Evolutionary conservation across 495 filamentous ascomycete genomes (phyloP).

Genomic region (Aspergillus sclerotioniger): DNA sequence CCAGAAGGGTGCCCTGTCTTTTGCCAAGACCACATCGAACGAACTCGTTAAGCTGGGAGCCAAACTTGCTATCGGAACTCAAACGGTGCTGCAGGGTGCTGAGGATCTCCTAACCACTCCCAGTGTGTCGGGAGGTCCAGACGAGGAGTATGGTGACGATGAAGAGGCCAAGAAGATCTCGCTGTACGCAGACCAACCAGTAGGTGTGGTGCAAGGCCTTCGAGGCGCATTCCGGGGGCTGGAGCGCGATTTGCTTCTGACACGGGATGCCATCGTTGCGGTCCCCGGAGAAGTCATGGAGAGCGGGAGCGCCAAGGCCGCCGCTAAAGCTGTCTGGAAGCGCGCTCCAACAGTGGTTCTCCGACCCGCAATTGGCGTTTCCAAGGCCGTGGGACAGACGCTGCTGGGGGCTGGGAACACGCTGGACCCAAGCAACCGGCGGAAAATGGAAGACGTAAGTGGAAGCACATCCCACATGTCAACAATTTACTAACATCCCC

Average conservation of each 20-base stretch:
- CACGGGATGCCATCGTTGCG: slow-evolving; percentile 90
- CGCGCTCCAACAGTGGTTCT: slow-evolving; percentile 88
- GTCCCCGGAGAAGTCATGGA: slow-evolving; percentile 90
- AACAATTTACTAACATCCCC: background rate
- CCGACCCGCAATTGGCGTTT: slow-evolving; percentile 84
- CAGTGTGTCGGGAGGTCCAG: slow-evolving; percentile 24
- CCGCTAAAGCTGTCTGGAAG: slow-evolving; percentile 73
- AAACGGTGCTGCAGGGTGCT: slow-evolving; percentile 82
- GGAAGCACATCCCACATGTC: slow-evolving; percentile 17
- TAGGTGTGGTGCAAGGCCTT: slow-evolving; percentile 82
- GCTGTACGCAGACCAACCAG: slow-evolving; percentile 88
- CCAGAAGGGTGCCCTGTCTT: slow-evolving; percentile 81
- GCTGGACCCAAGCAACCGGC: slow-evolving; percentile 77
- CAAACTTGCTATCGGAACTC: slow-evolving; percentile 92
- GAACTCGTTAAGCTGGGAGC: slow-evolving; percentile 91
- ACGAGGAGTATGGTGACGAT: slow-evolving; percentile 61
- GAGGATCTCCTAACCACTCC: slow-evolving; percentile 70
- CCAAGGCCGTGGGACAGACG: slow-evolving; percentile 85
- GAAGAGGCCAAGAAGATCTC: slow-evolving; percentile 75
- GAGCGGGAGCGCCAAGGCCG: slow-evolving; percentile 76
- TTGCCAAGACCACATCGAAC: slow-evolving; percentile 87
- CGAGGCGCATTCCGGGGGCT: slow-evolving; percentile 77
- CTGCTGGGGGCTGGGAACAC: slow-evolving; percentile 92
- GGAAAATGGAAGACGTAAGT: slow-evolving; percentile 85
- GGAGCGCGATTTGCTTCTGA: slow-evolving; percentile 78